These are phyloP conservation scores for Suhomyces wounanorum DNA, from an alignment of 1,139 yeast genomes.

Conservation along the genomic window DNA sequence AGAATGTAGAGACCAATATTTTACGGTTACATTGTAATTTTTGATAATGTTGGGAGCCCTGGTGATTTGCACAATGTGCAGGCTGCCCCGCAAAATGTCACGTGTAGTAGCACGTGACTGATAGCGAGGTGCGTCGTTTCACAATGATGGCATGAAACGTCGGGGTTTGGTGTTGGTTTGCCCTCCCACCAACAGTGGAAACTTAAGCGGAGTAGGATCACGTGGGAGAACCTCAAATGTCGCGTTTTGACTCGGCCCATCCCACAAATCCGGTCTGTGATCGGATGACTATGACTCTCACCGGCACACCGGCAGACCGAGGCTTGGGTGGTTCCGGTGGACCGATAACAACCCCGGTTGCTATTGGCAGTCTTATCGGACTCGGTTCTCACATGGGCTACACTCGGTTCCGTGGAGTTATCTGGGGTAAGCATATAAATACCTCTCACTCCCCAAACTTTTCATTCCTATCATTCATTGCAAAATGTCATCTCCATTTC, in stretches of 20 bases:
- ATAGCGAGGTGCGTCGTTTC: too few relatives aligned
- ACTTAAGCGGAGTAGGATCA: neutral
- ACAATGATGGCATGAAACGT: neutral
- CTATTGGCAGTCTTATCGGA: slow-evolving; percentile 6
- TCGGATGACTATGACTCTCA: neutral
- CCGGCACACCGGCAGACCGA: neutral
- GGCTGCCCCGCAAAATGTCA: too few relatives aligned
- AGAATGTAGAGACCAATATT: too few relatives aligned
- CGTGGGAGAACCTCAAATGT: neutral
- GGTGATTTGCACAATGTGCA: too few relatives aligned
- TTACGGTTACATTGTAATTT: too few relatives aligned
- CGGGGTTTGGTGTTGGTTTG: neutral
- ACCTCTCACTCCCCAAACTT: neutral
- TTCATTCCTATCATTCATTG: neutral
- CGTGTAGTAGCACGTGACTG: too few relatives aligned
- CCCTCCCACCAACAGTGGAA: too few relatives aligned
- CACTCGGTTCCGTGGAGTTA: slow-evolving; percentile 6
- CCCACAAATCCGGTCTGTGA: neutral
- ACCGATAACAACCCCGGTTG: slow-evolving; percentile 6
- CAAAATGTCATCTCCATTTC: slow-evolving; percentile 53
- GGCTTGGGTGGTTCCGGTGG: slow-evolving; percentile 6
- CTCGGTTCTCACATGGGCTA: slow-evolving; percentile 5
- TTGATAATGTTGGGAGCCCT: too few relatives aligned
- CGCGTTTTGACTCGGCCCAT: neutral
- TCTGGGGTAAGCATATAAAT: slow-evolving; percentile 10